Evolutionary conservation across 2,329 filamentous ascomycete genomes (phyloP).

Genomic region (Alternaria sp.): DNA sequence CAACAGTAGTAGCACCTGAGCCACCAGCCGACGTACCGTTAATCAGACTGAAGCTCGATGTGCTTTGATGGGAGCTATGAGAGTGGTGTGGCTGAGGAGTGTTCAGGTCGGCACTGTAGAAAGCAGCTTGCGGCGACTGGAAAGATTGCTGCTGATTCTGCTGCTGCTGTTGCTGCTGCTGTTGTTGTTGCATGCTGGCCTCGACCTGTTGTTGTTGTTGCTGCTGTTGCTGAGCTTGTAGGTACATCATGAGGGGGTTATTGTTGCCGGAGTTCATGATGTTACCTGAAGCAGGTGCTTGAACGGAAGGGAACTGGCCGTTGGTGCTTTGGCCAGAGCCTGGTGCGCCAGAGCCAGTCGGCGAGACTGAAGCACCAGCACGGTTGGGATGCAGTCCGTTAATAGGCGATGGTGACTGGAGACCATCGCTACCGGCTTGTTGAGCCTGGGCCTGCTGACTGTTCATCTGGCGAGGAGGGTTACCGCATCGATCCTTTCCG

Average conservation of each 20-base stretch:
- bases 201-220: constrained; percentile 54
- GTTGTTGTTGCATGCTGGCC: constrained; percentile 43
- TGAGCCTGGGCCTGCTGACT: constrained; percentile 65
- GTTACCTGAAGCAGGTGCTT: constrained; percentile 70
- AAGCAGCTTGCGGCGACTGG: constrained; percentile 76
- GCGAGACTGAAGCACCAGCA: constrained; percentile 65
- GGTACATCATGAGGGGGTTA: constrained; percentile 92
- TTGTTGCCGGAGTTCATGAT: constrained; percentile 79
- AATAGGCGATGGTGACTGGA: constrained; percentile 62
- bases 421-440: constrained; percentile 68
- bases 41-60: constrained; percentile 57
- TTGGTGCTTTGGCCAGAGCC: constrained; percentile 61
- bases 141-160: constrained; percentile 63
- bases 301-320: constrained; percentile 65
- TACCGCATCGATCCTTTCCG: constrained; percentile 97
- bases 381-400: constrained; percentile 64
- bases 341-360: constrained; percentile 64
- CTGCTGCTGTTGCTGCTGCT: constrained; percentile 35
- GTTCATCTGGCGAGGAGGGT: constrained; percentile 87
- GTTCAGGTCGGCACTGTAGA: constrained; percentile 74
- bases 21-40: constrained; percentile 48
- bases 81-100: constrained; percentile 68
- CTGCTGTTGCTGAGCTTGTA: constrained; percentile 68
- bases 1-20: constrained; percentile 71
- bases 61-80: constrained; percentile 62